Base-by-base conservation (phyloP, 331 rosid species). In the Quercus tomentella region DNA sequence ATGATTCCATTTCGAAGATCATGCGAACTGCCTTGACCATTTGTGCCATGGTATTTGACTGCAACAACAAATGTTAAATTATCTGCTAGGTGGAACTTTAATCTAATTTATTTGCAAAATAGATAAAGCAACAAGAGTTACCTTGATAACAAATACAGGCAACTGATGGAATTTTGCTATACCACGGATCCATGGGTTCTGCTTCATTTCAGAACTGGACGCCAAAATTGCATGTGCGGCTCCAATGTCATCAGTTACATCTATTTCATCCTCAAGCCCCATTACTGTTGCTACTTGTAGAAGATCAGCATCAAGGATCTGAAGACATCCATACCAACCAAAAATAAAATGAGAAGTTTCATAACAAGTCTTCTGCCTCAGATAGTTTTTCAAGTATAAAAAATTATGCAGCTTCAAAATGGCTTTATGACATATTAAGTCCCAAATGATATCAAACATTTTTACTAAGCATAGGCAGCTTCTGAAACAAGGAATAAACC, bases 41-140 rank as follows among this genome's bases (percentile, higher is more conserved):
- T 82, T 92, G 98, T 72, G 99, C 96, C 99, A 96, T 93, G 72
- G 99, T 93, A 78, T 89, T 90, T 60, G 94, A 91, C 99, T 96
- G 93, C 86, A 85, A 79, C 28, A 37, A 77, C 51, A 81, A 72
- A 84, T 79, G 37, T 22, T 77, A 65, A 70, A 35, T 78, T 78
- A 72, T 73, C 62, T 9, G 72, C 81, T 70, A 70, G 56, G 67
- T 49, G 66, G 56, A 79, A 61, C 75, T 26, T 3, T 31, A 6
- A 6, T 18, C 11, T 18, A 41, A 16, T 31, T 31, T 31, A n/a
- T 76, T 55, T 52, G 4, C 75, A 56, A n/a, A 71, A 55, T 15
- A 26, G 33, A 73, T 84, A 73, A 71, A 60, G 70, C 56, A 65
- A 63, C 14, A 54, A 25, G 45, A 75, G 57, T 66, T 71, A 93